These are phyloP conservation scores for Nosema muscidifuracis DNA, from an alignment of 371 early-diverging fungal species.

Conservation along the genomic window DNA sequence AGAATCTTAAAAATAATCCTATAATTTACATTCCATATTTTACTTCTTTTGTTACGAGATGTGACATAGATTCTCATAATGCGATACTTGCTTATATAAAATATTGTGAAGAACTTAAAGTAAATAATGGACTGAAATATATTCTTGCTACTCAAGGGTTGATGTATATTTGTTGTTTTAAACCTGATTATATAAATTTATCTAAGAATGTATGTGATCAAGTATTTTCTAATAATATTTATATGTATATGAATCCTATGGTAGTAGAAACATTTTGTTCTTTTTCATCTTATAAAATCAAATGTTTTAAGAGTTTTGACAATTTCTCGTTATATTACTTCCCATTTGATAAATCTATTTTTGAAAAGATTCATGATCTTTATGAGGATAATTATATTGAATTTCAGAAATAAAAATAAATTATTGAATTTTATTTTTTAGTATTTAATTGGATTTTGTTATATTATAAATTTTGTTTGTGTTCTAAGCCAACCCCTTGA, in stretches of 20 bases:
- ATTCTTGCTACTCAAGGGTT: constrained; percentile 24
- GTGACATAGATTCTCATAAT: background rate
- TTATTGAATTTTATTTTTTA: no score
- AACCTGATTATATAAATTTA: background rate
- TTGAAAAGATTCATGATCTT: background rate
- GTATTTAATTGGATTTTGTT: no score
- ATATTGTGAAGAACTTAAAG: constrained; percentile 7
- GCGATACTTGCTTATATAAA: background rate
- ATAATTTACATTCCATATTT: constrained; percentile 28
- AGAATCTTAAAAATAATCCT: constrained; percentile 18
- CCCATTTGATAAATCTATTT: constrained; percentile 31
- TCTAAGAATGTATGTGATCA: constrained; percentile 1
- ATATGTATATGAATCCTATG: constrained; percentile 14
- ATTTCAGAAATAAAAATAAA: background rate
- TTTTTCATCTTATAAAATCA: constrained; percentile 9
- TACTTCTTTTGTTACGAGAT: constrained; percentile 26
- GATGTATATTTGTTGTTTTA: constrained; percentile 31
- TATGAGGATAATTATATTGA: constrained; percentile 18
- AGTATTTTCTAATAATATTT: constrained; percentile 12
- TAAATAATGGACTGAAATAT: background rate
- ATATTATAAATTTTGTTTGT: no score
- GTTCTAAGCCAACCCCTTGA: no score
- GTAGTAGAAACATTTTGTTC: constrained; percentile 29
- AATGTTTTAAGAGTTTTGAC: constrained; percentile 20
- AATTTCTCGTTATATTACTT: constrained; percentile 27